phyloP scores from a whole-genome alignment of 169 alveolate species.

The Plasmodium falciparum region DNA sequence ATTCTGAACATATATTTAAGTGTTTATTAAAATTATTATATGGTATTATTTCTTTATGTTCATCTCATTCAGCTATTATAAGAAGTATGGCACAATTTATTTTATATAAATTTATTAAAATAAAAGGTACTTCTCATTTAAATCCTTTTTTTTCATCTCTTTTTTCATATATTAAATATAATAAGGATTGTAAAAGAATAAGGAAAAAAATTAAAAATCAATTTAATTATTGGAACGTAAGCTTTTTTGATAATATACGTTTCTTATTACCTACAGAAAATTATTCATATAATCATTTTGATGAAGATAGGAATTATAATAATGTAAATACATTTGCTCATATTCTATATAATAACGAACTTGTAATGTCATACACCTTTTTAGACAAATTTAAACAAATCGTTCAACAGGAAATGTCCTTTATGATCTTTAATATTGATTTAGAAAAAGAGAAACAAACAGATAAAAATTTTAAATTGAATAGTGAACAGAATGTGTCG shows the following conservation, averaged over 20 bases:
- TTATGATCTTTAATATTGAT: conserved; percentile 29
- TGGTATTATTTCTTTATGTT: conserved; percentile 23
- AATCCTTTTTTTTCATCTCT: conserved; percentile 27
- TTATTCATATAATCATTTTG: conserved; percentile 36
- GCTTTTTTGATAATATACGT: conserved; percentile 20
- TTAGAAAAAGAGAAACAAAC: conserved; percentile 16
- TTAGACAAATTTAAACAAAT: conserved; percentile 20
- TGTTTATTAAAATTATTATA: conserved; percentile 6
- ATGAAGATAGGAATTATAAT: conserved; percentile 37
- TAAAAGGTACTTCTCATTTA: background rate
- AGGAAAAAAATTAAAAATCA: conserved; percentile 31
- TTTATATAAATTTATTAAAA: conserved; percentile 25
- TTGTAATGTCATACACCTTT: conserved; percentile 33
- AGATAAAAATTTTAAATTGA: background rate
- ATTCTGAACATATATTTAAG: conserved; percentile 28
- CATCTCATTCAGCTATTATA: conserved; percentile 56
- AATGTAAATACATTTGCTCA: conserved; percentile 33
- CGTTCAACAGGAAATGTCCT: conserved; percentile 59
- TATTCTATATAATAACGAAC: conserved; percentile 29
- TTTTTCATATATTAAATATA: conserved; percentile 42
- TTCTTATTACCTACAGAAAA: conserved; percentile 42
- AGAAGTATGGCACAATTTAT: conserved; percentile 53
- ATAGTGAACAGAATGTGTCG: background rate
- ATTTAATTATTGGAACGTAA: conserved; percentile 32
- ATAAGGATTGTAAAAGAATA: conserved; percentile 65